Evolutionary conservation across 2,329 filamentous ascomycete genomes (phyloP).

Genomic region (Elsinoe necatrix): DNA sequence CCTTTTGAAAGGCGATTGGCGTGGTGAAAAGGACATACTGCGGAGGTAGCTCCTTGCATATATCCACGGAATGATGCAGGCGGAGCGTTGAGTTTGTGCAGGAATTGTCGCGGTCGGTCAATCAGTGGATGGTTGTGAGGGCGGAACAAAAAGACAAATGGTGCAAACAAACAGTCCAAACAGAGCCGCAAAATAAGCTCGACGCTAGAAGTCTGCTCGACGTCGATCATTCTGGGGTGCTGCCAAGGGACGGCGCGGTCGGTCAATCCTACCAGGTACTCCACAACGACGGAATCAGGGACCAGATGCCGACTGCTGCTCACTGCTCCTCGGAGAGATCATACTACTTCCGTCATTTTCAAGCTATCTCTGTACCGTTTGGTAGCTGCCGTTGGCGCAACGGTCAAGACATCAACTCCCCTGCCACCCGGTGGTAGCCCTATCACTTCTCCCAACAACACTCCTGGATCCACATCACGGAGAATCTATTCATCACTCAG

Average conservation of each 20-base stretch:
- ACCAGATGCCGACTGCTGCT: not conserved
- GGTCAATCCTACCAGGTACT: not conserved
- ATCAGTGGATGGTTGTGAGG: constrained; percentile 9
- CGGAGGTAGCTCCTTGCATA: constrained; percentile 12
- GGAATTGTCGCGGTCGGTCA: not conserved
- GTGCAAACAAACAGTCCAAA: constrained; percentile 10
- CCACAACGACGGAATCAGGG: not conserved
- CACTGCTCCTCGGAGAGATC: not conserved
- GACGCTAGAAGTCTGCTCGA: not conserved
- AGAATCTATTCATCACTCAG: not conserved
- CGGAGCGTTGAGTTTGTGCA: constrained; percentile 29
- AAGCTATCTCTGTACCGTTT: constrained; percentile 3
- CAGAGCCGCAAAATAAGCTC: not conserved
- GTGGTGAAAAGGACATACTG: constrained; percentile 34
- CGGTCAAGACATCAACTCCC: constrained; percentile 2
- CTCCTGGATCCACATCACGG: not conserved
- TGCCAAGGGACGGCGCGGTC: not conserved
- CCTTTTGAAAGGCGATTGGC: constrained; percentile 38
- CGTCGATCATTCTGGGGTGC: constrained; percentile 5
- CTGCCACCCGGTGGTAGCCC: constrained; percentile 10
- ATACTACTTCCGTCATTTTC: constrained; percentile 5
- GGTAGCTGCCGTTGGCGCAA: constrained; percentile 15
- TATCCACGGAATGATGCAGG: constrained; percentile 6
- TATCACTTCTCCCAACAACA: not conserved
- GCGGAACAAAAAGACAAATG: not conserved